Evolutionary conservation across 2,329 filamentous ascomycete genomes (phyloP), one percentile per base, ranked within the genome.

Genomic region (Fusarium foetens): DNA sequence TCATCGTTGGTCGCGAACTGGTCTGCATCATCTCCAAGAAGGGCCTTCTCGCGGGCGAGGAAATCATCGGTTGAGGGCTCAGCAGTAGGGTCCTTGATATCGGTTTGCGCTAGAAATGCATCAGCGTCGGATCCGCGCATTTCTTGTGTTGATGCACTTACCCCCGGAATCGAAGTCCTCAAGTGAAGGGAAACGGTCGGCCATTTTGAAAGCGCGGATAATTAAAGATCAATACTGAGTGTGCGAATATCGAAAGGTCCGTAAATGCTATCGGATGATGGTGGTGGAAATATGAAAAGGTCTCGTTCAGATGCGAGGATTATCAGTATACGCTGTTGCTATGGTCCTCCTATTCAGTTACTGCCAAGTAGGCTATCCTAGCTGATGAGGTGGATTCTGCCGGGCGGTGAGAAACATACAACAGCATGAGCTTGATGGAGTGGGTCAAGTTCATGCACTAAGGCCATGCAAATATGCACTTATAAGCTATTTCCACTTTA

Each of bases 21-120:
- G 77, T 94, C 89, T 68, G 96, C 96, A 82, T 98, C 96, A 72
- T 97, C 96, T 74, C 96, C 96, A 12, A 99, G 90, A 23, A 92
- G 84, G 69, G 94, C 96, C 79, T 94, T 94, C 85, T 99, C 96
- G 75, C 95, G 93, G 71, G 93, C 91, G 53, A 98, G 90, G 82
- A 99, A 98, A 83, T 97, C 94, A 79, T 94, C 91, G 70, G 89
- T 86, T 36, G 91, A 91, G 35, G 89, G 86, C 14, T 87, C 85
- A 70, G 85, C 87, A 70, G 87, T 85, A 41, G 89, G 82, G 62
- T 85, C 86, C 83, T 86, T 88, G 80, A 87, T 86, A 74, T 90
- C 89, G 62, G 91, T 91, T 84, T 93, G 91, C 79, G 91, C 93
- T 92, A 83, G 71, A 65, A 49, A 64, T 41, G 43, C 61, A 64